Evolutionary conservation across 306 rosid genomes (phyloP), one percentile per base, ranked within the genome.

Genomic region (Canavalia ensiformis): DNA sequence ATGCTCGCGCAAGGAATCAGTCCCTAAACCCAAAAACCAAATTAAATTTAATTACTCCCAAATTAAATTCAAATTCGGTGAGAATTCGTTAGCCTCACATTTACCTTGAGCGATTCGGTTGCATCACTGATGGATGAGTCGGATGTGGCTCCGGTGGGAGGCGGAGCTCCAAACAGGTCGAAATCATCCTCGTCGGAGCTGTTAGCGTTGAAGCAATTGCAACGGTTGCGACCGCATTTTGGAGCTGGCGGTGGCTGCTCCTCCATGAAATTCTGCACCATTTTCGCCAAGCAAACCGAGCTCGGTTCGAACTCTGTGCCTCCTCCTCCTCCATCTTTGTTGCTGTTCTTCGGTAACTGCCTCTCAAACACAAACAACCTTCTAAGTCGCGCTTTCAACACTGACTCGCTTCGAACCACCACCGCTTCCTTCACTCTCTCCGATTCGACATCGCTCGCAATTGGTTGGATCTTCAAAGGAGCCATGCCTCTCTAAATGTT

Each of bases 391-490:
- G 97, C 93, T 80, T 93, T 95, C 77, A 91, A 58, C 46, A 92
- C 91, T 18, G 94, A 93, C 44, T 95, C 97, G 65, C 71, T 77
- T 31, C 97, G 90, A 60, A 81, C 83, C 63, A 81, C 85, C 77
- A 42, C 55, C 0, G 76, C 47, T 12, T 88, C 97, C 62, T 86
- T 89, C 46, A 57, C 79, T 18, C 77, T 74, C 74, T 85, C 88
- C 34, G 92, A 55, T 84, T 95, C 93, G 65, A 87, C 74, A 62
- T 95, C 97, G 31, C 93, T 87, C 0, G 98, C 97, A 47, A 95
- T 87, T 0, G 99, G 99, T 73, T 91, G 98, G 88, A 95, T 90
- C 94, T 91, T 95, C 98, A 93, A 84, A 78, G 98, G 93, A 84
- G 95, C 94, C 92, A 89, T 90, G 33, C 57, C 8, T 74, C 11